phyloP scores from a whole-genome alignment of 768 basidiomycete species.

The Rhodotorula paludigena region DNA sequence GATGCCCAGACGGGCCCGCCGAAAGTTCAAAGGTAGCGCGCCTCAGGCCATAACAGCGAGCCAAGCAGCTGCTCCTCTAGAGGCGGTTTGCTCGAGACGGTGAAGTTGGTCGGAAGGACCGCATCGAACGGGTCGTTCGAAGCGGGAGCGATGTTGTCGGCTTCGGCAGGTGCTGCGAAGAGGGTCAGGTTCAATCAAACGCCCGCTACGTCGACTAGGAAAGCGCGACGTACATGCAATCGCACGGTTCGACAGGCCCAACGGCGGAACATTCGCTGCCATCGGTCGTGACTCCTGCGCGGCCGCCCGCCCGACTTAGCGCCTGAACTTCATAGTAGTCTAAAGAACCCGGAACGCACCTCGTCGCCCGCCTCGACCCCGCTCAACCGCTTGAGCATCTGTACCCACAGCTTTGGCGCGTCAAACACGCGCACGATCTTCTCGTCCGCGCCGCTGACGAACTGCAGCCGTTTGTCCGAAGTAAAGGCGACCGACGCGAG shows the following conservation, averaged over 20 bases:
- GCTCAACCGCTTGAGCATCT: slow-evolving; percentile 56
- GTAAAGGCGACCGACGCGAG: slow-evolving; percentile 74
- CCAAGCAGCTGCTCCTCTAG: slow-evolving; percentile 86
- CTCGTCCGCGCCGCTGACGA: slow-evolving; percentile 90
- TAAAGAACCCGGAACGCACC: background rate
- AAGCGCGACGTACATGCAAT: slow-evolving; percentile 46
- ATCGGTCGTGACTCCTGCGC: slow-evolving; percentile 56
- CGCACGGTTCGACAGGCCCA: slow-evolving; percentile 92
- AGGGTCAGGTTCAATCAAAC: no score
- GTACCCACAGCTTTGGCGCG: slow-evolving; percentile 74
- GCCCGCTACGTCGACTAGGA: background rate
- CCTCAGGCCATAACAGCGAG: slow-evolving; percentile 90
- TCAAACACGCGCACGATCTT: slow-evolving; percentile 92
- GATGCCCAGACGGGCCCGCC: no score
- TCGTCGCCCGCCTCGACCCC: slow-evolving; percentile 53
- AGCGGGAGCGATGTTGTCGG: slow-evolving; percentile 11
- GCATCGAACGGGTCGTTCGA: slow-evolving; percentile 31
- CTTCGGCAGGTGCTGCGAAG: slow-evolving; percentile 21
- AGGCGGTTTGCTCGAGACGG: slow-evolving; percentile 48
- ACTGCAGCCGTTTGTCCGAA: slow-evolving; percentile 57
- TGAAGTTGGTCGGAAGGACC: slow-evolving; percentile 9
- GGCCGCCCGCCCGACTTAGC: no score
- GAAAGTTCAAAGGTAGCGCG: slow-evolving; percentile 3
- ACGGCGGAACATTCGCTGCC: slow-evolving; percentile 83
- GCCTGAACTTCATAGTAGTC: no score